A percentile compares a stretch with the other conserved stretches of the same genome.
Conservation (phyloP, 2,329 filamentous ascomycete genomes). For the Verruconis gallopava region DNA sequence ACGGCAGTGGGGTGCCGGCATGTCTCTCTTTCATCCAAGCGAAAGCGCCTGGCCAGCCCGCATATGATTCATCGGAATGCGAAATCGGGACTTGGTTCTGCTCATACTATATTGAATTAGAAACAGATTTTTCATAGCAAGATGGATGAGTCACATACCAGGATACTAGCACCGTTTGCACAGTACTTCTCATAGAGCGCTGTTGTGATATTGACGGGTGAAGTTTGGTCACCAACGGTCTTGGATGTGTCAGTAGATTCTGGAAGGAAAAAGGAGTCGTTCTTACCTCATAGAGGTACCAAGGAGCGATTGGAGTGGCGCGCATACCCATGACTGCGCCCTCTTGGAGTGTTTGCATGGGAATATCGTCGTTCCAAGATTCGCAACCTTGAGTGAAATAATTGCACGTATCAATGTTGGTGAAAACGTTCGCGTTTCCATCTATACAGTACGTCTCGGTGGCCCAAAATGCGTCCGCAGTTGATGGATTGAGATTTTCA, state of each 20-base stretch:
- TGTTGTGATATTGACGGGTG: conserved; percentile 3
- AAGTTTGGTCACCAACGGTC: conserved; percentile 7
- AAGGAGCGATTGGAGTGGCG: conserved; percentile 7
- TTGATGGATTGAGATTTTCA: conserved; percentile 4
- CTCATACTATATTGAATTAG: too few relatives aligned
- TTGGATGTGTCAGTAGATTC: neutral
- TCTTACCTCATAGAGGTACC: conserved; percentile 8
- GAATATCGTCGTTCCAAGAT: neutral
- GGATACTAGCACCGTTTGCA: conserved; percentile 1
- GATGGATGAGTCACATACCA: neutral
- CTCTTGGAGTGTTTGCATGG: neutral
- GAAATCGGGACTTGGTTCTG: conserved; percentile 2
- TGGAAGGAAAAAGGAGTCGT: neutral
- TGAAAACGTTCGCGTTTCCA: conserved; percentile 5
- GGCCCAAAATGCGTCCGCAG: neutral
- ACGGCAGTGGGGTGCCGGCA: neutral
- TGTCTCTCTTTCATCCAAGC: conserved; percentile 7
- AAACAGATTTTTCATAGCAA: too few relatives aligned
- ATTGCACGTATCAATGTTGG: conserved; percentile 2
- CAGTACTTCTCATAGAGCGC: conserved; percentile 2
- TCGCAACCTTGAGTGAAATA: conserved; percentile 2
- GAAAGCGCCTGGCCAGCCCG: conserved; percentile 7
- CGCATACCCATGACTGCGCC: conserved; percentile 3
- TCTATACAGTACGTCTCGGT: conserved; percentile 4
- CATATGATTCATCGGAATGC: conserved; percentile 6